phyloP scores from a whole-genome alignment of 495 filamentous ascomycete genomes.

The Tuber microsphaerosporum region DNA sequence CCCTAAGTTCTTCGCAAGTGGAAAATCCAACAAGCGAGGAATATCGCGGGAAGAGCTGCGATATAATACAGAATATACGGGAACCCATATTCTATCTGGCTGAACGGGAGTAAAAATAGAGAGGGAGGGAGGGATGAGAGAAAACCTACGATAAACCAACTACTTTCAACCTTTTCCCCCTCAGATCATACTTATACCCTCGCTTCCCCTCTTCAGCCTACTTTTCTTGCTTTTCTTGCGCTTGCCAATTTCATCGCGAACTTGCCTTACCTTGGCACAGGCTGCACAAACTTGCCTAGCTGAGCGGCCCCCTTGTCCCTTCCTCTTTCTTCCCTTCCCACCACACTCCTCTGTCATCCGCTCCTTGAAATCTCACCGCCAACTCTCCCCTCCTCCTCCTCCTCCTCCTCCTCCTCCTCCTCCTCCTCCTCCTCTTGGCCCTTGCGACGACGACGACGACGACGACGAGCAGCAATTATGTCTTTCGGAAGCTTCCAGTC shows the following conservation, averaged over 20 bases:
- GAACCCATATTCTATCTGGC: not conserved
- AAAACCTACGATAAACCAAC: constrained; percentile 8
- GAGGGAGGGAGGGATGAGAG: constrained; percentile 5
- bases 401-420: not conserved
- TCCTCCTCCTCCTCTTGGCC: not conserved
- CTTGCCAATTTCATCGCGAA: constrained; percentile 7
- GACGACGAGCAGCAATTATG: constrained; percentile 51
- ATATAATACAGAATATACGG: not conserved
- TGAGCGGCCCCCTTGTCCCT: constrained; percentile 7
- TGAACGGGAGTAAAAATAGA: not conserved
- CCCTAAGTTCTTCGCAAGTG: constrained; percentile 16
- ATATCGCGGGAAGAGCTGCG: not conserved
- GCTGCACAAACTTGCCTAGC: constrained; percentile 21
- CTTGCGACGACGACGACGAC: constrained; percentile 7
- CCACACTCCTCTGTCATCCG: constrained; percentile 5
- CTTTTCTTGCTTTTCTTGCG: constrained; percentile 14
- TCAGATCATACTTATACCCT: not conserved
- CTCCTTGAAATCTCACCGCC: constrained; percentile 4
- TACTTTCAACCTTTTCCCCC: constrained; percentile 16
- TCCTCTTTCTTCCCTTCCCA: constrained; percentile 6
- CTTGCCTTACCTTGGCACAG: constrained; percentile 35
- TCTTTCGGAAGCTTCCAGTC: constrained; percentile 81
- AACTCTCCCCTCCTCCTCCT: not conserved
- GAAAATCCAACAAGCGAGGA: not conserved
- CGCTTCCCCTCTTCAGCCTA: constrained; percentile 11